Evolutionary conservation across 2,329 filamentous ascomycete species (phyloP).

Genomic region (Coniochaeta sp.): DNA sequence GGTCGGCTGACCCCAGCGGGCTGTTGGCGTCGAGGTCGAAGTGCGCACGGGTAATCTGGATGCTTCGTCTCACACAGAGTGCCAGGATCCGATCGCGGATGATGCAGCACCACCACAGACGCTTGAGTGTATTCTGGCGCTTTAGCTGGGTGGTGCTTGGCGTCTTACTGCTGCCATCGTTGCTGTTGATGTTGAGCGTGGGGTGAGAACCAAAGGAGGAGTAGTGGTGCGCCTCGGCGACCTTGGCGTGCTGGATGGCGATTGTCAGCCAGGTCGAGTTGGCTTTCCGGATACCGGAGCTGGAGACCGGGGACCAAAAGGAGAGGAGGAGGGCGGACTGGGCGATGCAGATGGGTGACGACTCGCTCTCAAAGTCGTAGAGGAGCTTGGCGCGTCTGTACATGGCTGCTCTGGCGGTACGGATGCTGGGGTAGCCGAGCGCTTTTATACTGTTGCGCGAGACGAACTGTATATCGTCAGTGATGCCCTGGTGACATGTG

Average conservation of each 20-base stretch:
- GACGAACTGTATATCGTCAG: constrained; percentile 23
- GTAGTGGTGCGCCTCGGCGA: constrained; percentile 35
- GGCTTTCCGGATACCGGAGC: constrained; percentile 10
- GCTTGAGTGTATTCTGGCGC: constrained; percentile 27
- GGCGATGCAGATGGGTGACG: constrained; percentile 28
- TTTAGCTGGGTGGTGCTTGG: constrained; percentile 10
- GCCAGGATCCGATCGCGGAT: constrained; percentile 42
- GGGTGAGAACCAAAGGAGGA: constrained; percentile 24
- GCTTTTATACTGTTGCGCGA: constrained; percentile 29
- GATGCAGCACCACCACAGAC: constrained; percentile 48
- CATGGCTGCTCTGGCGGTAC: constrained; percentile 33
- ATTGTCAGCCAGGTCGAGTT: constrained; percentile 42
- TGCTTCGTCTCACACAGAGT: constrained; percentile 38
- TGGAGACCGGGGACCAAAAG: constrained; percentile 27
- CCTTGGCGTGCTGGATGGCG: constrained; percentile 41
- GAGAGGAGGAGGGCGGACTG: constrained; percentile 35
- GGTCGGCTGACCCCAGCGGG: constrained; percentile 31
- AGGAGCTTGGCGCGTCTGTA: constrained; percentile 36
- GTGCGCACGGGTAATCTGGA: constrained; percentile 39
- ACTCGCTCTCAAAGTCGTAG: constrained; percentile 36
- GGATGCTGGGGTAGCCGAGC: constrained; percentile 32
- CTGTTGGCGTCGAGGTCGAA: constrained; percentile 33
- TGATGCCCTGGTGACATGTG: not conserved
- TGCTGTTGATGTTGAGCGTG: constrained; percentile 9
- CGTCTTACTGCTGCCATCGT: not conserved